Evolutionary conservation across 1,284 basidiomycete species (phyloP).

Genomic region (Ceratobasidium sp.): DNA sequence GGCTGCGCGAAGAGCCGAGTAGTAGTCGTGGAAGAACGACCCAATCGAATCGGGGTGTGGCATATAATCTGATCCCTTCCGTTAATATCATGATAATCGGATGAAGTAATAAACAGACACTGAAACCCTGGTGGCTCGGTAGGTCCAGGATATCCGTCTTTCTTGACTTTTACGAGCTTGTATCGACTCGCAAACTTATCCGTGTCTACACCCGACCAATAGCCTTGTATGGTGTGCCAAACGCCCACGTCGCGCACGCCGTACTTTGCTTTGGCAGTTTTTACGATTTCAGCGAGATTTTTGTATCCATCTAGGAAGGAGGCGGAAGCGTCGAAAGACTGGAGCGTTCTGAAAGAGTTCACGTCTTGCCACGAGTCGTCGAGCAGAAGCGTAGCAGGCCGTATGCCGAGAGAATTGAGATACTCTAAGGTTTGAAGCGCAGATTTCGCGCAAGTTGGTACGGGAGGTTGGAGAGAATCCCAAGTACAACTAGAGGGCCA

Average conservation of each 20-base stretch:
- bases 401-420: slow-evolving; percentile 41
- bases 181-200: slow-evolving; percentile 41
- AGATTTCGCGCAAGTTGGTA: slow-evolving; percentile 34
- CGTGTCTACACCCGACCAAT: slow-evolving; percentile 44
- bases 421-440: slow-evolving; percentile 36
- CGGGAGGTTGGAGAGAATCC: slow-evolving; percentile 45
- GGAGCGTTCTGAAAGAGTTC: slow-evolving; percentile 36
- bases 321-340: slow-evolving; percentile 36
- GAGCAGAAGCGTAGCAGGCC: slow-evolving; percentile 42
- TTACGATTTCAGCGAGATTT: slow-evolving; percentile 39
- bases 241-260: slow-evolving; percentile 43
- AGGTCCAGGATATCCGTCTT: slow-evolving; percentile 44
- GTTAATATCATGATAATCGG: background rate
- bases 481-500: slow-evolving; percentile 42
- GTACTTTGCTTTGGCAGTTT: slow-evolving; percentile 39
- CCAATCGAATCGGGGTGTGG: slow-evolving; percentile 42
- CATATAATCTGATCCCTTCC: slow-evolving; percentile 36
- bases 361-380: slow-evolving; percentile 45
- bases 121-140: slow-evolving; percentile 40
- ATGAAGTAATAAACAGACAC: slow-evolving; percentile 22
- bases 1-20: slow-evolving; percentile 28
- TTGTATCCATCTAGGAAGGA: slow-evolving; percentile 42
- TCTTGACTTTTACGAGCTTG: slow-evolving; percentile 44
- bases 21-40: slow-evolving; percentile 43
- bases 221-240: slow-evolving; percentile 45